Conservation (phyloP, 2,329 filamentous ascomycete species). For the Talaromyces sp. region DNA sequence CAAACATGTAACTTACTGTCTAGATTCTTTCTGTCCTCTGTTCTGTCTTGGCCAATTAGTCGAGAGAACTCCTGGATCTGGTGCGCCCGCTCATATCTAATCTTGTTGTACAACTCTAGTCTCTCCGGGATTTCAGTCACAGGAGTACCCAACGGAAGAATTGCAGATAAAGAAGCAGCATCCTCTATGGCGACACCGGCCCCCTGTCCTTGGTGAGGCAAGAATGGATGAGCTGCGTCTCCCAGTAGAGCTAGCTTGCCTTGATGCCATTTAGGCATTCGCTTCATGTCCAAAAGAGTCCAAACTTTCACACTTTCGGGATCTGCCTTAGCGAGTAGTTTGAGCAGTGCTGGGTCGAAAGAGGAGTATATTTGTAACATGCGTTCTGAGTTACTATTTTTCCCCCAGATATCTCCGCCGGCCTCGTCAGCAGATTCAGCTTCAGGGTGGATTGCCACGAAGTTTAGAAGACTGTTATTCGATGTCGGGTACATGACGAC, state of each 20-base stretch:
- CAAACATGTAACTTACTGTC: background rate
- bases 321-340: slow-evolving; percentile 36
- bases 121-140: background rate
- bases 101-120: slow-evolving; percentile 44
- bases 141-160: slow-evolving; percentile 44
- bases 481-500: slow-evolving; percentile 45
- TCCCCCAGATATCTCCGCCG: slow-evolving; percentile 16
- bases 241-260: slow-evolving; percentile 54
- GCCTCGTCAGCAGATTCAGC: slow-evolving; percentile 34
- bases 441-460: slow-evolving; percentile 49
- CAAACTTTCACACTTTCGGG: slow-evolving; percentile 48
- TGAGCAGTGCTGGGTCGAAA: slow-evolving; percentile 38
- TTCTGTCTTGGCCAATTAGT: slow-evolving; percentile 43
- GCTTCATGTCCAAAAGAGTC: slow-evolving; percentile 58
- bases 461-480: slow-evolving; percentile 44
- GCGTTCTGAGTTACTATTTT: background rate
- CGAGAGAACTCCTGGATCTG: slow-evolving; percentile 55
- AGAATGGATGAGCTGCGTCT: slow-evolving; percentile 64
- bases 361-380: slow-evolving; percentile 2
- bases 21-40: slow-evolving; percentile 3
- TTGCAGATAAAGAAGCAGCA: slow-evolving; percentile 51
- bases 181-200: slow-evolving; percentile 63
- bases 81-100: slow-evolving; percentile 53
- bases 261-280: slow-evolving; percentile 50
- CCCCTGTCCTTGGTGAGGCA: slow-evolving; percentile 59